phyloP scores from a whole-genome alignment of 83 land plant genomes.

The Thuja plicata region DNA sequence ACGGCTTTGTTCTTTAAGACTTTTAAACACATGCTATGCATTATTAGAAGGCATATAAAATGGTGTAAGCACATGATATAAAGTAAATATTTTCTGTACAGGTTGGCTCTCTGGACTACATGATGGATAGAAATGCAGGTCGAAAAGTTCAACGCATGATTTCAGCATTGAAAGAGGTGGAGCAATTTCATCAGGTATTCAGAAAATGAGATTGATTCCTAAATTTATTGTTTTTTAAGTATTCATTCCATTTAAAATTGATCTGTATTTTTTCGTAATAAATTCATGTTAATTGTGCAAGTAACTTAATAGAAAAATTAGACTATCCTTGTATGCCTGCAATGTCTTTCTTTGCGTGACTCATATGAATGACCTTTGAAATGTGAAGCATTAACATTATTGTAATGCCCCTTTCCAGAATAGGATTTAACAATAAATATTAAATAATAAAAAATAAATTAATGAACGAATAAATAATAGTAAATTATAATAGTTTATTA shows the following conservation, averaged over 20 bases:
- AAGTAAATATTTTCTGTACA: not conserved
- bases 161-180: slow-evolving; percentile 25
- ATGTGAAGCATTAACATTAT: not conserved
- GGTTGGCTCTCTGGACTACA: slow-evolving; percentile 25
- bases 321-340: not conserved
- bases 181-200: slow-evolving; percentile 25
- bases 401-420: too few relatives aligned
- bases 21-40: not conserved
- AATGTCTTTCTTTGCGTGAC: not conserved
- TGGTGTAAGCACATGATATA: not conserved
- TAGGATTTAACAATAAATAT: too few relatives aligned
- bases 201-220: not conserved
- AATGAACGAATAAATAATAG: too few relatives aligned
- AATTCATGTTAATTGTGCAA: not conserved
- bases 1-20: not conserved
- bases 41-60: not conserved
- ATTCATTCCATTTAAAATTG: not conserved
- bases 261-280: not conserved
- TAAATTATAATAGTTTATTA: too few relatives aligned
- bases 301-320: not conserved
- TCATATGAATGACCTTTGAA: not conserved
- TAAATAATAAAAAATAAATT: too few relatives aligned
- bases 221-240: not conserved
- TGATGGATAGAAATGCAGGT: slow-evolving; percentile 14
- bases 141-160: slow-evolving; percentile 27